Conservation (phyloP, 768 basidiomycete species). For the Myochromella boudieri region DNA sequence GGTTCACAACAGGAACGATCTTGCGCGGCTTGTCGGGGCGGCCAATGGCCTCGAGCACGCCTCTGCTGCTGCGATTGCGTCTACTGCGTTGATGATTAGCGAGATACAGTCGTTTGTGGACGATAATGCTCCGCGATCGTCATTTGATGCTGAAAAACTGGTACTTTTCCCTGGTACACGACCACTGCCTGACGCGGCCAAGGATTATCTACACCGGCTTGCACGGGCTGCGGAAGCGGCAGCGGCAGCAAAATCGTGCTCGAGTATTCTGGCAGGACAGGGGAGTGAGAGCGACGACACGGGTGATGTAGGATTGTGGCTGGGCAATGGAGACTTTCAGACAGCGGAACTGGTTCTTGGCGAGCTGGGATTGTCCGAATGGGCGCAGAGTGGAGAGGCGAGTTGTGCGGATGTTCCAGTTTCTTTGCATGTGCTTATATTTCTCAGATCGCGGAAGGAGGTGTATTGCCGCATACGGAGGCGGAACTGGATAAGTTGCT, state of each 20-base stretch:
- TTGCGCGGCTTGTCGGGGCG: slow-evolving; percentile 3
- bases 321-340: slow-evolving; percentile 41
- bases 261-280: slow-evolving; percentile 54
- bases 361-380: slow-evolving; percentile 30
- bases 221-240: slow-evolving; percentile 36
- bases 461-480: neutral
- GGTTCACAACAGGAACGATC: slow-evolving; percentile 8
- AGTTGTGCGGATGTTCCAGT: no score
- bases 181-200: slow-evolving; percentile 3
- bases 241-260: slow-evolving; percentile 40
- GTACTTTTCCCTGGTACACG: slow-evolving; percentile 16
- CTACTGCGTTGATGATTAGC: slow-evolving; percentile 18
- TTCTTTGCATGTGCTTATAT: no score
- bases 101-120: slow-evolving; percentile 15
- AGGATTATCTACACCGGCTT: slow-evolving; percentile 30
- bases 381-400: slow-evolving; percentile 15
- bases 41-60: slow-evolving; percentile 8
- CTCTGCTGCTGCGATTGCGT: slow-evolving; percentile 15
- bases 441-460: neutral
- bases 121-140: slow-evolving; percentile 7
- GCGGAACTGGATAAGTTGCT: slow-evolving; percentile 8
- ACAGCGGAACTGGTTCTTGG: slow-evolving; percentile 25
- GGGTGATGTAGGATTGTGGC: slow-evolving; percentile 52
- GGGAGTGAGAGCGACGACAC: slow-evolving; percentile 59
- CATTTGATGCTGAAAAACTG: slow-evolving; percentile 16